Evolutionary conservation across 371 early-diverging fungal species (phyloP).

Genomic region (Funneliformis caledonium): DNA sequence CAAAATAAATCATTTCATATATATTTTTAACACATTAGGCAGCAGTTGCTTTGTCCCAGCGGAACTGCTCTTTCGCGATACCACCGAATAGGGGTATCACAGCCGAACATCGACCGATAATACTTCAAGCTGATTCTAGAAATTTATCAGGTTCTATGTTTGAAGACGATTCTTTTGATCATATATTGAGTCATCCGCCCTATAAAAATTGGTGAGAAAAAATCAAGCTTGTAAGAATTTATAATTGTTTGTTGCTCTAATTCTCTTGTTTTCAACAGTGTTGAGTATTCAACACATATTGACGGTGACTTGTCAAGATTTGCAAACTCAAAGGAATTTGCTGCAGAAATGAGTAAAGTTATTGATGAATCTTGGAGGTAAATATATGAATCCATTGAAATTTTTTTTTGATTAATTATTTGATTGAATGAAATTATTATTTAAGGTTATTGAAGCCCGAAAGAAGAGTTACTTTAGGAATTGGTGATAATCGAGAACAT

Average conservation of each 20-base stretch:
- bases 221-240: constrained; percentile 17
- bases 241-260: constrained; percentile 57
- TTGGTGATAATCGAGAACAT: constrained; percentile 90
- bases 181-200: constrained; percentile 90
- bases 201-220: constrained; percentile 88
- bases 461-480: constrained; percentile 81
- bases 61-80: constrained; percentile 84
- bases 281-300: constrained; percentile 65
- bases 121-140: constrained; percentile 81
- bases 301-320: constrained; percentile 84
- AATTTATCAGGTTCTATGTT: constrained; percentile 62
- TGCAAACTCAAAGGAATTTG: constrained; percentile 78
- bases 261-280: constrained; percentile 66
- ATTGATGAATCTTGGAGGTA: constrained; percentile 74
- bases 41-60: constrained; percentile 80
- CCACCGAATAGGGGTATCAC: constrained; percentile 65
- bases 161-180: constrained; percentile 74
- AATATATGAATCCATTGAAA: background rate
- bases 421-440: background rate
- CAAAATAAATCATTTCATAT: background rate
- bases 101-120: constrained; percentile 81
- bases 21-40: constrained; percentile 51
- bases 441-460: constrained; percentile 73
- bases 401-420: background rate
- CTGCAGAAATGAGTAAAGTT: constrained; percentile 75